phyloP scores from a whole-genome alignment of 805 yeast genomes.

The Cyberlindnera americana region DNA sequence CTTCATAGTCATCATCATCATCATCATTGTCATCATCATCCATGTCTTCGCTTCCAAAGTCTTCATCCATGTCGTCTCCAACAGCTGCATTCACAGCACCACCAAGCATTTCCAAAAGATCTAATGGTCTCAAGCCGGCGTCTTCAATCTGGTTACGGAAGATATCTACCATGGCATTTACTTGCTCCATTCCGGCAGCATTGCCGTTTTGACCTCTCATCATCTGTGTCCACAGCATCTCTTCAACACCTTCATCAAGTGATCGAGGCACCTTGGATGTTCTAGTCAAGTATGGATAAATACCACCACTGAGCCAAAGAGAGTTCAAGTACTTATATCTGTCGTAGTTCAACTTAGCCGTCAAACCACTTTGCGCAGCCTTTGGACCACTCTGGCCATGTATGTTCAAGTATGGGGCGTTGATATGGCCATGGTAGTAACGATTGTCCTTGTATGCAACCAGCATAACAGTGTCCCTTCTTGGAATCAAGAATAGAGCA shows the following conservation, averaged over 20 bases:
- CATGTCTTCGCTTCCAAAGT: conserved; percentile 23
- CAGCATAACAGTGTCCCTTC: conserved; percentile 31
- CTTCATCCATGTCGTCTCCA: conserved; percentile 22
- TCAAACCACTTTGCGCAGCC: conserved; percentile 49
- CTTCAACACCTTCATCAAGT: conserved; percentile 7
- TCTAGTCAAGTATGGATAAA: conserved; percentile 45
- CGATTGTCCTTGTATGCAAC: conserved; percentile 20
- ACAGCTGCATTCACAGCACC: no score
- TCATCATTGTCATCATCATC: conserved; percentile 18
- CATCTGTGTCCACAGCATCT: conserved; percentile 18
- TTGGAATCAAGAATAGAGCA: conserved; percentile 36
- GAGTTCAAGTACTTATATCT: conserved; percentile 57
- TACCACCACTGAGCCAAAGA: conserved; percentile 59
- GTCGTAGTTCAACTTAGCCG: conserved; percentile 47
- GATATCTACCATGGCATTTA: conserved; percentile 12
- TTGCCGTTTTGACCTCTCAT: conserved; percentile 14
- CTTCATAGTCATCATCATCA: conserved; percentile 4
- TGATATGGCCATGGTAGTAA: conserved; percentile 36
- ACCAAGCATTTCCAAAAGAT: conserved; percentile 1
- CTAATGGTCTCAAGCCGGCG: not conserved
- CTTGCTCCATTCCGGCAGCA: conserved; percentile 19
- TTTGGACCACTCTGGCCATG: conserved; percentile 72
- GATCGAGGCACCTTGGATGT: conserved; percentile 8
- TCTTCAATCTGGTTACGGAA: not conserved
- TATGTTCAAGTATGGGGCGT: conserved; percentile 68